Conservation (phyloP, 2,329 filamentous ascomycete species). For the Pestalotiopsis sp. region DNA sequence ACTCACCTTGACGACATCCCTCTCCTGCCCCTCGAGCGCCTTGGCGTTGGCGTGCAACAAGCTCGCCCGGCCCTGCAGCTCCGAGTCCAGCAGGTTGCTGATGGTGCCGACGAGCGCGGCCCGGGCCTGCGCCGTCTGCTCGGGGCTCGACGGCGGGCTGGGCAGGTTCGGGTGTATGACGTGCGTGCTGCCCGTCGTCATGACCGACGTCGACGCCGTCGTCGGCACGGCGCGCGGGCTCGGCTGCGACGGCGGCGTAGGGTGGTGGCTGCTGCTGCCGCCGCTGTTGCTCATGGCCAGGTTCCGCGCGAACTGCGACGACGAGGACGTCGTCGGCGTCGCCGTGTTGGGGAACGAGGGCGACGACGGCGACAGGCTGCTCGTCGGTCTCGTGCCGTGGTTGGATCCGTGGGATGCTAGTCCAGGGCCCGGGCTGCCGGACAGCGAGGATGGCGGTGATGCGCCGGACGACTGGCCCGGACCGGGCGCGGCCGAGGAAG, state of each 20-base stretch:
- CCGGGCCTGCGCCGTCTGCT: constrained; percentile 59
- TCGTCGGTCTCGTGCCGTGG: constrained; percentile 6
- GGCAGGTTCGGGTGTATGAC: constrained; percentile 38
- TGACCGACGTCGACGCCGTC: constrained; percentile 12
- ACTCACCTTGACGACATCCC: constrained; percentile 53
- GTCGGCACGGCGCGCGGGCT: constrained; percentile 8
- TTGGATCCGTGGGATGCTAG: neutral
- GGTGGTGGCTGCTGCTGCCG: neutral
- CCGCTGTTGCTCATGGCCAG: no score
- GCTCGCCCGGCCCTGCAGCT: constrained; percentile 68
- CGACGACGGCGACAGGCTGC: constrained; percentile 13
- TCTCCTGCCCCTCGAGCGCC: constrained; percentile 69
- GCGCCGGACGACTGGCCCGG: neutral
- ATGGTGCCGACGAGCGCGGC: constrained; percentile 63
- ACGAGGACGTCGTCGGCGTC: neutral
- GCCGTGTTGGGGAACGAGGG: constrained; percentile 15
- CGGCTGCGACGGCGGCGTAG: constrained; percentile 13
- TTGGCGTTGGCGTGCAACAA: constrained; percentile 71
- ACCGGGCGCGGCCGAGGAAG: neutral
- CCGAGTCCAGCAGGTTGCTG: constrained; percentile 69
- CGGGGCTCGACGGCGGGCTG: constrained; percentile 41
- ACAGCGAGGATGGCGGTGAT: neutral
- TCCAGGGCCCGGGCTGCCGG: neutral
- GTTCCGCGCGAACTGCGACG: neutral
- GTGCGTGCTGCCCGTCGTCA: constrained; percentile 16